phyloP scores from a whole-genome alignment of 768 basidiomycete species.

The Tephrocybe sp. region DNA sequence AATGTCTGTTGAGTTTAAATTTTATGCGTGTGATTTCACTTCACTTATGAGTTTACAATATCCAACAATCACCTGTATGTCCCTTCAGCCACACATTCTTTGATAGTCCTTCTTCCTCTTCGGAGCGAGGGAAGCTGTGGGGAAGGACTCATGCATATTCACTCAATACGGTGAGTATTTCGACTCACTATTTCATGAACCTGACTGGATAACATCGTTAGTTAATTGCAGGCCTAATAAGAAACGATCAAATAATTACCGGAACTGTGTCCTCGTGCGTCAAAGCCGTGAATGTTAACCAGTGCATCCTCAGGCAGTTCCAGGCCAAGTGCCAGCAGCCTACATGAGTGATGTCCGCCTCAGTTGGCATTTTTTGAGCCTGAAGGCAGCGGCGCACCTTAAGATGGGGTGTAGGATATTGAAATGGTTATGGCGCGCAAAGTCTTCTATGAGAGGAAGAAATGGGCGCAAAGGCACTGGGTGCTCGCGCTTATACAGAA shows the following conservation, averaged over 20 bases:
- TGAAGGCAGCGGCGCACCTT: conserved; percentile 20
- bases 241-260: too few relatives aligned
- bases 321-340: conserved; percentile 41
- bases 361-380: neutral
- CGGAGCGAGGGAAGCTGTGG: conserved; percentile 38
- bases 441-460: conserved; percentile 33
- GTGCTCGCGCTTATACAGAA: conserved; percentile 31
- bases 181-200: conserved; percentile 49
- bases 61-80: conserved; percentile 36
- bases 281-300: conserved; percentile 37
- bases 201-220: too few relatives aligned
- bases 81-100: conserved; percentile 53
- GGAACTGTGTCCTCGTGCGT: conserved; percentile 35
- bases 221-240: too few relatives aligned
- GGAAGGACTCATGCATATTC: neutral
- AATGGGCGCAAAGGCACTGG: conserved; percentile 35
- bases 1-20: conserved; percentile 36
- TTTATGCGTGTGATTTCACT: too few relatives aligned
- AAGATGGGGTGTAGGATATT: conserved; percentile 37
- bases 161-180: neutral
- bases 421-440: conserved; percentile 35
- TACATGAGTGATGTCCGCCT: neutral
- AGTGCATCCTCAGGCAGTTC: conserved; percentile 46
- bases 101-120: conserved; percentile 40
- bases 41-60: neutral